A percentile compares a stretch with the other conserved stretches of the same genome.
phyloP scores from a whole-genome alignment of 202 grass and related monocot species.

The Sporobolus alterniflorus region DNA sequence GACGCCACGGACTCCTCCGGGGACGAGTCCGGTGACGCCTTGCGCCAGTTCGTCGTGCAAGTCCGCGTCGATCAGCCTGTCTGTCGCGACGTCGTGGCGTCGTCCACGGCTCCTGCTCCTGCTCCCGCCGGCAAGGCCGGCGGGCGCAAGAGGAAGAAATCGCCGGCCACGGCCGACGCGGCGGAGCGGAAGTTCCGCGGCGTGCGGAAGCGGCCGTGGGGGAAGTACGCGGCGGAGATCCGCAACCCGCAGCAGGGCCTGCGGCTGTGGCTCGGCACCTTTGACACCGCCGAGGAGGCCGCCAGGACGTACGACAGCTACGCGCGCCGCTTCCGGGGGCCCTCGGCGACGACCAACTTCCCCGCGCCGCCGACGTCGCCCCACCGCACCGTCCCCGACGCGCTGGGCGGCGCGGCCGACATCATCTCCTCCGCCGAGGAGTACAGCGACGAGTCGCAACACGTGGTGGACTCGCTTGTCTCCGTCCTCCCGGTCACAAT shows the following conservation, averaged over 20 bases:
- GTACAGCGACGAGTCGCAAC: conserved; percentile 52
- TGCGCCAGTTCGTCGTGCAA: background rate
- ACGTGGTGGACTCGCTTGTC: conserved; percentile 30
- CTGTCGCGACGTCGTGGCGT: background rate
- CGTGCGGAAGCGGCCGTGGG: conserved; percentile 45
- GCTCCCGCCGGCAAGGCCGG: background rate
- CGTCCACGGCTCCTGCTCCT: background rate
- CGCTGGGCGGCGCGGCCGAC: background rate
- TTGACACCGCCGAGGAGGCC: conserved; percentile 78
- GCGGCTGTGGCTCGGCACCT: conserved; percentile 74
- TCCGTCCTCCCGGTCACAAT: conserved; percentile 42
- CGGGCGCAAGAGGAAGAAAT: background rate
- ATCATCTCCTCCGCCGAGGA: conserved; percentile 14
- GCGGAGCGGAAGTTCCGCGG: conserved; percentile 23
- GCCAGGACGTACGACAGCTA: conserved; percentile 65
- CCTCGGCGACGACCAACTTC: conserved; percentile 50
- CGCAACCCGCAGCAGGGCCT: conserved; percentile 15
- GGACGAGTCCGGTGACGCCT: background rate
- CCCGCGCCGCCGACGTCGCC: background rate
- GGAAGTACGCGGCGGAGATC: conserved; percentile 57
- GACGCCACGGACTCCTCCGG: conserved; percentile 57
- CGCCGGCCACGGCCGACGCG: background rate
- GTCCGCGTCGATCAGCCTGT: background rate
- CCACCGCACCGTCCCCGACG: background rate
- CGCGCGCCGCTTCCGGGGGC: conserved; percentile 61